These are phyloP conservation scores for Panaeolus cyanescens DNA, from an alignment of 768 basidiomycete genomes.

Conservation along the genomic window DNA sequence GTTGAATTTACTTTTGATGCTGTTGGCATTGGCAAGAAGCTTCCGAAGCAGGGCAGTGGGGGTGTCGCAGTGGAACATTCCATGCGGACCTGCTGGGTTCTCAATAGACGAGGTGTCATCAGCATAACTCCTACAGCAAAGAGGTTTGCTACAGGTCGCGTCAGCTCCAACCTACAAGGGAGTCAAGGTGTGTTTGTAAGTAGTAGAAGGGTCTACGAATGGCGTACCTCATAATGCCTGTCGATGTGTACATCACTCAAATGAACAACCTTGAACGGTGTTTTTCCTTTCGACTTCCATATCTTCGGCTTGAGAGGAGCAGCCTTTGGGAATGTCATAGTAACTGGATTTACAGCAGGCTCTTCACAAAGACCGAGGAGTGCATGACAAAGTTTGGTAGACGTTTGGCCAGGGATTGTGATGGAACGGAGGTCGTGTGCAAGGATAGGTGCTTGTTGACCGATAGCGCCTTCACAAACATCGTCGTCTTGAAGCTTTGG, in stretches of 20 bases:
- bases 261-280: conserved; percentile 58
- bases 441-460: conserved; percentile 55
- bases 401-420: conserved; percentile 44
- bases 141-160: conserved; percentile 57
- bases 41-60: conserved; percentile 48
- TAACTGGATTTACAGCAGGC: conserved; percentile 45
- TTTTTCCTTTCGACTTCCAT: conserved; percentile 36
- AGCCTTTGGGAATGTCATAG: conserved; percentile 46
- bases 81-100: conserved; percentile 49
- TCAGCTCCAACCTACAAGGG: conserved; percentile 50
- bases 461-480: conserved; percentile 56
- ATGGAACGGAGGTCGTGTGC: conserved; percentile 57
- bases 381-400: conserved; percentile 56
- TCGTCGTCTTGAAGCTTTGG: conserved; percentile 56
- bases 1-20: conserved; percentile 42
- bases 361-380: conserved; percentile 55
- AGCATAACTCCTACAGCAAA: conserved; percentile 58
- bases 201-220: not conserved
- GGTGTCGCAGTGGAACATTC: conserved; percentile 54
- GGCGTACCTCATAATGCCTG: conserved; percentile 48
- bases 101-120: conserved; percentile 36
- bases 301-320: conserved; percentile 35
- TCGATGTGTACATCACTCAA: conserved; percentile 69
- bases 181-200: not conserved
- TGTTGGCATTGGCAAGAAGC: conserved; percentile 46